Base-by-base conservation (phyloP, 441 rosid genomes). In the Corymbia citriodora region DNA sequence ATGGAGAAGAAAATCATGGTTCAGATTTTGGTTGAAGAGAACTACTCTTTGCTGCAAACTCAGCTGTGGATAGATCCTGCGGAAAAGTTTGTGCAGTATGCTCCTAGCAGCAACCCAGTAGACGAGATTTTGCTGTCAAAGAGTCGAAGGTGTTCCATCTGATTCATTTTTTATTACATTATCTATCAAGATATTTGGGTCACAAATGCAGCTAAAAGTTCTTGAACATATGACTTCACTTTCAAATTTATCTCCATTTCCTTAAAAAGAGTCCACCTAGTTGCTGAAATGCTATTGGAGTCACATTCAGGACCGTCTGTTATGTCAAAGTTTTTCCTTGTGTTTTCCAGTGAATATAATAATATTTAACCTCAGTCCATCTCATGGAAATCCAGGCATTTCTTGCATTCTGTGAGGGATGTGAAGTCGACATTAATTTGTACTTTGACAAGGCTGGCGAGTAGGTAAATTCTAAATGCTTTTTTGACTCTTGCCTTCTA, bases 11-110 rank as follows among this genome's bases (percentile, higher is more conserved):
- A 88, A 68, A 88, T 93, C 87, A 92, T 70, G 88, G 40, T 91
- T 91, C 81, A 57, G n/a, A 45, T 70, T 91, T 45, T 92, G 87
- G 88, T 55, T 88, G 94, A 96, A 96, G 99, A 98, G 68, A 96
- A 94, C 72, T 98, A 95, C 92, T 94, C 97, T 74, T 94, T 94
- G 63, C 92, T 98, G 55, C 97, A 97, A 93, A 95, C 98, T 90
- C 99, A 98, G 92, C 94, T 98, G 55, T 97, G 98, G 99, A 95
- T 98, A 90, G 99, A 98, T 94, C 99, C 99, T 85, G 92, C 92
- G 5, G 99, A 97, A 94, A 98, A 97, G 93, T 97, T 97, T 95
- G 93, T 96, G 90, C 98, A 94, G 90, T 98, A 98, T 93, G 92
- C 94, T 92, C 97, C 96, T 92, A 90, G 65, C 31, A 96, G 99